A percentile compares a stretch with the other conserved stretches of the same genome.
Conservation (phyloP, 768 basidiomycete species). For the Tulasnella sp. region DNA sequence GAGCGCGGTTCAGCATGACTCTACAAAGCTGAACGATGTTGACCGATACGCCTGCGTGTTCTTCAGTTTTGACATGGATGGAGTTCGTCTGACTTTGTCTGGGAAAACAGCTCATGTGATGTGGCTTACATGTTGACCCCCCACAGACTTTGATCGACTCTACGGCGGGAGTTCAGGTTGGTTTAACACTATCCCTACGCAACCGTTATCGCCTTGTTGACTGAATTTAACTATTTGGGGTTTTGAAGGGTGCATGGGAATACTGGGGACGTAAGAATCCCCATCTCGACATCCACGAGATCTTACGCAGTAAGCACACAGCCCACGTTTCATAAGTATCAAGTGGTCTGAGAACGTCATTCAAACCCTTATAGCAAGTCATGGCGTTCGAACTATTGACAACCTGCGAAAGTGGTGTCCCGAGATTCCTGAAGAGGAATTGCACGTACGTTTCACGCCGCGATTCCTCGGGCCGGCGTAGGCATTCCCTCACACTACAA, state of each 20-base stretch:
- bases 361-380: conserved; percentile 38
- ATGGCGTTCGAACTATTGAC: conserved; percentile 70
- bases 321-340: not conserved
- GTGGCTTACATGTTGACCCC: not conserved
- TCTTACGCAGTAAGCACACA: conserved; percentile 25
- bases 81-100: conserved; percentile 10
- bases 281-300: conserved; percentile 26
- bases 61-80: conserved; percentile 20
- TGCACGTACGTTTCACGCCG: not conserved
- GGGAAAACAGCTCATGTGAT: not conserved
- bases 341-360: not conserved
- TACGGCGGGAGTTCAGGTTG: conserved; percentile 61
- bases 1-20: too few relatives aligned
- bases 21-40: too few relatives aligned
- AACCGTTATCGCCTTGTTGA: too few relatives aligned
- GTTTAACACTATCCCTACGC: not conserved
- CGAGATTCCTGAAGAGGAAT: conserved; percentile 9
- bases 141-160: conserved; percentile 61
- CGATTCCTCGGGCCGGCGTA: not conserved
- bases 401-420: conserved; percentile 44
- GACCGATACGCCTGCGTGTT: not conserved
- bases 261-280: conserved; percentile 55
- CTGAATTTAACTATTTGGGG: too few relatives aligned
- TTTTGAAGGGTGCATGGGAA: conserved; percentile 52
- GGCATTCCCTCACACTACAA: not conserved